phyloP scores from a whole-genome alignment of 441 rosid genomes.

The Aquilaria agallochum region DNA sequence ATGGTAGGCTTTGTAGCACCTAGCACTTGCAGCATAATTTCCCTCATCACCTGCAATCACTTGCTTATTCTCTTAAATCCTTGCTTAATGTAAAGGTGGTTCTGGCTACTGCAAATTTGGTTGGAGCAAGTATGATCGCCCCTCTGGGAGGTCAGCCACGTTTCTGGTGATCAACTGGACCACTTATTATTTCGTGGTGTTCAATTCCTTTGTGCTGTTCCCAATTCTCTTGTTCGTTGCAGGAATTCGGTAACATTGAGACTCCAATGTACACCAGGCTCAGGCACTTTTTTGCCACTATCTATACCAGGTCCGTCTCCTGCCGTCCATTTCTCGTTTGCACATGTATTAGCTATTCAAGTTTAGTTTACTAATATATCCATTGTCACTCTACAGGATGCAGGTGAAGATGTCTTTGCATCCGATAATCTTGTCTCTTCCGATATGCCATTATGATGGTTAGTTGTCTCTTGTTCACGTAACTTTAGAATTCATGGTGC shows the following conservation, averaged over 20 bases:
- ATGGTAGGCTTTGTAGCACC: constrained; percentile 37
- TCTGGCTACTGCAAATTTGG: constrained; percentile 93
- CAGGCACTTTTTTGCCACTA: constrained; percentile 60
- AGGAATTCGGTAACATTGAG: constrained; percentile 95
- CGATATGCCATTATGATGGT: constrained; percentile 93
- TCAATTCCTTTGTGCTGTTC: not conserved
- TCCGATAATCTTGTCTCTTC: constrained; percentile 76
- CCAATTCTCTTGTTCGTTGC: constrained; percentile 20
- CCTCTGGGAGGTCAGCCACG: constrained; percentile 78
- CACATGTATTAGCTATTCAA: not conserved
- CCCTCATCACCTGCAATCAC: not conserved
- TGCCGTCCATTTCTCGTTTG: not conserved
- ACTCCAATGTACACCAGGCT: constrained; percentile 75
- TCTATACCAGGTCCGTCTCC: constrained; percentile 56
- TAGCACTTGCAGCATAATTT: not conserved
- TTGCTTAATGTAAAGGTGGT: constrained; percentile 47
- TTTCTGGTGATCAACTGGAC: constrained; percentile 53
- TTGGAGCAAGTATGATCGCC: constrained; percentile 74
- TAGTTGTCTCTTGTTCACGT: constrained; percentile 17
- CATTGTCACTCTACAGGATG: constrained; percentile 50
- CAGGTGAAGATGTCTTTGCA: constrained; percentile 65
- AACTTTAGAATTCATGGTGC: constrained; percentile 5
- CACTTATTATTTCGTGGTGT: not conserved
- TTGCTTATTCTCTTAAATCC: not conserved
- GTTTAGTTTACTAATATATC: constrained; percentile 3